Conservation (phyloP, 2,329 filamentous ascomycete genomes). For the Calonectria hongkongensis region DNA sequence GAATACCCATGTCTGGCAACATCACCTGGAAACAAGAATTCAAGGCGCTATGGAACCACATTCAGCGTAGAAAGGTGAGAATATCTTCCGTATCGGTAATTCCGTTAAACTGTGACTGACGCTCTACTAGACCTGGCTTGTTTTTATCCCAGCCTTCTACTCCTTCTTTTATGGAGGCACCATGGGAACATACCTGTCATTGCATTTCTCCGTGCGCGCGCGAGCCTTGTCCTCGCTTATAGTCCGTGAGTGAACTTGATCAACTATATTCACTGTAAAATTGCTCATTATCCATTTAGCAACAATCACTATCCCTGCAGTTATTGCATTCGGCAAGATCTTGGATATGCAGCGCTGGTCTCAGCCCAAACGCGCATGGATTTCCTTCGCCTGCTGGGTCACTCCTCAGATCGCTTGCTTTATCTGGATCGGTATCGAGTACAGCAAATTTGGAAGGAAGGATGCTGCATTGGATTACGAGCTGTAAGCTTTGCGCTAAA, state of each 20-base stretch:
- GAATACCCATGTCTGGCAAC: conserved; percentile 20
- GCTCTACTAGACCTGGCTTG: conserved; percentile 54
- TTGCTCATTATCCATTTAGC: conserved; percentile 5
- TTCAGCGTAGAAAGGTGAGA: conserved; percentile 35
- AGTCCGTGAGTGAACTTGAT: conserved; percentile 25
- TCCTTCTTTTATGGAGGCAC: conserved; percentile 63
- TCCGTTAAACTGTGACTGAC: neutral
- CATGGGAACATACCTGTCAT: conserved; percentile 59
- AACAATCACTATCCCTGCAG: conserved; percentile 30
- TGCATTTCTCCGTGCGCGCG: conserved; percentile 58
- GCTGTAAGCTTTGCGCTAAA: conserved; percentile 13
- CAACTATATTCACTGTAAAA: neutral
- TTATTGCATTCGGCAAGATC: conserved; percentile 32
- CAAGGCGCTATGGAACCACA: conserved; percentile 31
- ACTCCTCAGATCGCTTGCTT: conserved; percentile 37
- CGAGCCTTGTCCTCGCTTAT: conserved; percentile 50
- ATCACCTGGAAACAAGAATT: conserved; percentile 39
- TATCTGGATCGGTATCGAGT: conserved; percentile 40
- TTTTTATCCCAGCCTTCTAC: conserved; percentile 60
- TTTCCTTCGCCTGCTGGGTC: conserved; percentile 34
- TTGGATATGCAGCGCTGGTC: conserved; percentile 31
- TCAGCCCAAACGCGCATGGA: conserved; percentile 28
- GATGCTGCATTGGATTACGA: conserved; percentile 31
- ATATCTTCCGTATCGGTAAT: neutral
- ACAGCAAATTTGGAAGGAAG: conserved; percentile 30